Percentiles rank a stretch among this genome's conserved stretches.
phyloP scores from a whole-genome alignment of 805 yeast genomes.

The Cephaloascus fragrans region DNA sequence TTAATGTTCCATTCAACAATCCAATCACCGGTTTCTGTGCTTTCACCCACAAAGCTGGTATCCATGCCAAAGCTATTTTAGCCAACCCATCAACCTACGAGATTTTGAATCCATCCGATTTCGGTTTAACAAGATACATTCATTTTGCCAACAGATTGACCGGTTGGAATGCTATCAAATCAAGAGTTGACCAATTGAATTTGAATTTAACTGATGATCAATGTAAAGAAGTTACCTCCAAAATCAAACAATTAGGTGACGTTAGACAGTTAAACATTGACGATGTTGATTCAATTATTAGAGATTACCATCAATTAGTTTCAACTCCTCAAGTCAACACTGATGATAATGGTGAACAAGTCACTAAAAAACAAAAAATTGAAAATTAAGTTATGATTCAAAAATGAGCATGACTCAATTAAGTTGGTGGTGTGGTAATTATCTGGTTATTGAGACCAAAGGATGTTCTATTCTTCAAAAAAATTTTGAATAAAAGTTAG shows the following conservation, averaged over 20 bases:
- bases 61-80: conserved; percentile 96
- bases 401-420: too few relatives aligned
- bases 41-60: conserved; percentile 98
- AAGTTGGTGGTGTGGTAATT: too few relatives aligned
- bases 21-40: conserved; percentile 99
- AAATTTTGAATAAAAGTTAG: too few relatives aligned
- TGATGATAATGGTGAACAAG: not conserved
- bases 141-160: conserved; percentile 97
- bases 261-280: conserved; percentile 90
- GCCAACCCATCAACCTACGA: conserved; percentile 99
- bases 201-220: conserved; percentile 84
- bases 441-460: too few relatives aligned
- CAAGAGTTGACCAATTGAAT: conserved; percentile 95
- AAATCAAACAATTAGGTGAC: conserved; percentile 91
- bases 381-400: too few relatives aligned
- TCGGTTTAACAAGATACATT: conserved; percentile 91
- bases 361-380: not conserved
- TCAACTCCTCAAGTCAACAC: conserved; percentile 37
- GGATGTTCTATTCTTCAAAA: too few relatives aligned
- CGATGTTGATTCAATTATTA: conserved; percentile 94
- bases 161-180: conserved; percentile 98
- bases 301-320: conserved; percentile 79
- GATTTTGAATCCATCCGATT: conserved; percentile 88
- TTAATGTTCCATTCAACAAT: conserved; percentile 94
- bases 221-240: conserved; percentile 87